A percentile compares a stretch with the other conserved stretches of the same genome.
Evolutionary conservation across 805 yeast genomes (phyloP).

Genomic region (Wickerhamiella alocasiicola): DNA sequence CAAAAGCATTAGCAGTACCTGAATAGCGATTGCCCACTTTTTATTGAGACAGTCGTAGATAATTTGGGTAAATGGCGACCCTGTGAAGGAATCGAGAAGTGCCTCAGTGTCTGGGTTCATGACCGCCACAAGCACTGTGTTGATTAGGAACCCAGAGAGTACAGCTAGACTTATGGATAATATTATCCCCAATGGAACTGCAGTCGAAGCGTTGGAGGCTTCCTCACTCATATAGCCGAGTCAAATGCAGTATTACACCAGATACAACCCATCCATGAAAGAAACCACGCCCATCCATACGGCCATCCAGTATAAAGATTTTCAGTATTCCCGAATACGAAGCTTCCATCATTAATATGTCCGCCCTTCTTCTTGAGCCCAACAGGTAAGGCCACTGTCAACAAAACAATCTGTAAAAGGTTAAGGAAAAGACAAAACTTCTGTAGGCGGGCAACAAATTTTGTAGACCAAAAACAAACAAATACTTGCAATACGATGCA

Average conservation of each 20-base stretch:
- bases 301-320: constrained; percentile 43
- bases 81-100: constrained; percentile 36
- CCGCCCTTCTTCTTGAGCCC: constrained; percentile 29
- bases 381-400: constrained; percentile 52
- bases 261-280: constrained; percentile 51
- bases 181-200: constrained; percentile 54
- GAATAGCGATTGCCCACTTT: constrained; percentile 39
- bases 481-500: constrained; percentile 41
- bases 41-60: constrained; percentile 35
- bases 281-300: constrained; percentile 43
- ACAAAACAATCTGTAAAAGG: constrained; percentile 38
- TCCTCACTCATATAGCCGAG: constrained; percentile 66
- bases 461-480: constrained; percentile 45
- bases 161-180: constrained; percentile 48
- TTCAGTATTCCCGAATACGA: constrained; percentile 42
- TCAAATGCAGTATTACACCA: constrained; percentile 72
- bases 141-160: constrained; percentile 44
- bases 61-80: constrained; percentile 56
- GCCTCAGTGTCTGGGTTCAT: constrained; percentile 35
- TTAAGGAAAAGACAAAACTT: constrained; percentile 46
- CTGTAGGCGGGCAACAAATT: constrained; percentile 46
- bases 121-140: constrained; percentile 39
- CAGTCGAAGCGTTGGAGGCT: constrained; percentile 46
- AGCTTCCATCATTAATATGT: constrained; percentile 37
- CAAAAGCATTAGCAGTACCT: constrained; percentile 45